Base-by-base conservation (phyloP, 257 asterid genomes). In the Anisodus acutangulus region DNA sequence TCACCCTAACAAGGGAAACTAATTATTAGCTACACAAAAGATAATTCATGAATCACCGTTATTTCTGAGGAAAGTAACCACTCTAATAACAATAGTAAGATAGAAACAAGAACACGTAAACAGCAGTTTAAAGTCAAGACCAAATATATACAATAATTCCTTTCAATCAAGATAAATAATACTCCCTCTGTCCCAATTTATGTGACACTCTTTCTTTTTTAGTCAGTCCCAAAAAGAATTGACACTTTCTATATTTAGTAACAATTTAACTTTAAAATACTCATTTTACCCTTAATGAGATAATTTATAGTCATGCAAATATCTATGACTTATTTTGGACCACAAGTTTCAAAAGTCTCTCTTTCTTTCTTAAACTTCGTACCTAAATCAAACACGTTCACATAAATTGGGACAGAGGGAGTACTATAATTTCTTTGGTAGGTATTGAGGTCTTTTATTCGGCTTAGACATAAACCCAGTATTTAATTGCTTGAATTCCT, bases 41-140 rank as follows among this genome's bases (percentile, higher is more conserved):
- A 76, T 12, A 12, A 31, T 45, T 43, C 79, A 71, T 3, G 39
- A 71, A n/a, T 11, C 31, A 4, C 31, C 11, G 13, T 53, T 53
- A 78, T 53, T 78, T 78, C 81, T 78, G 15, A 78, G 26, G 10
- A 49, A 9, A 47, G 22, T 49, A 22, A 6, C n/a, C 64, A 53
- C 47, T 78, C 63, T 13, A 53, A 78, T 26, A 78, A 26, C 64
- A 54, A 22, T 78, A 12, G 5, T 51, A 22, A 22, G 39, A 54
- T 31, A 53, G 64, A 78, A 53, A 78, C 9, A 53, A 78, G 47
- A 78, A 78, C 47, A 12, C 1, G 49, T 13, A 78, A 78, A 78
- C 22, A 78, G 64, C 64, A 76, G 26, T 49, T 31, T 6, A 53
- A 26, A 26, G 9, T 22, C 62, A 26, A 26, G 63, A 22, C 45